These are phyloP conservation scores for Blastomyces silverae DNA, from an alignment of 2,329 filamentous ascomycete species.

Conservation along the genomic window DNA sequence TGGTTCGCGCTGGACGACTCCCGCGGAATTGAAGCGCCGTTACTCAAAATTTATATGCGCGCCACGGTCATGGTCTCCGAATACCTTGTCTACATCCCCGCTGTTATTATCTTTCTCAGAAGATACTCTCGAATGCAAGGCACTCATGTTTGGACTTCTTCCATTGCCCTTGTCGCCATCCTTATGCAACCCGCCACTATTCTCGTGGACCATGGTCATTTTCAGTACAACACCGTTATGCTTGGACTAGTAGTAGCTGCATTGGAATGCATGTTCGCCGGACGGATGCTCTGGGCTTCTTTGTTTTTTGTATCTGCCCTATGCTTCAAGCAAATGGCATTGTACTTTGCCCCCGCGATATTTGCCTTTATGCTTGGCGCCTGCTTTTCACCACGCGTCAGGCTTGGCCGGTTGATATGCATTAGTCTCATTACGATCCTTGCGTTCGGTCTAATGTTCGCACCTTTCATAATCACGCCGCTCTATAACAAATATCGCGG, in stretches of 20 bases:
- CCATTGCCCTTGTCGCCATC: slow-evolving; percentile 79
- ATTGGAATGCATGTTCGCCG: slow-evolving; percentile 81
- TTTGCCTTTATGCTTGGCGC: slow-evolving; percentile 86
- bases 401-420: slow-evolving; percentile 60
- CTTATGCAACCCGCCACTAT: slow-evolving; percentile 87
- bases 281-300: slow-evolving; percentile 77
- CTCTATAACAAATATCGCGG: slow-evolving; percentile 61
- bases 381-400: slow-evolving; percentile 69
- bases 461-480: slow-evolving; percentile 67
- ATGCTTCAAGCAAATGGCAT: slow-evolving; percentile 99
- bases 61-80: slow-evolving; percentile 86
- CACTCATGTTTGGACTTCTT: slow-evolving; percentile 73
- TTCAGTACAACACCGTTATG: slow-evolving; percentile 99
- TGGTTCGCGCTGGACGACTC: slow-evolving; percentile 88
- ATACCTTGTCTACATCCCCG: slow-evolving; percentile 82
- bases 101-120: slow-evolving; percentile 75
- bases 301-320: slow-evolving; percentile 89
- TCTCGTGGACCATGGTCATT: slow-evolving; percentile 89
- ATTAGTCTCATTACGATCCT: slow-evolving; percentile 67
- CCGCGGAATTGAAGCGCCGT: slow-evolving; percentile 69
- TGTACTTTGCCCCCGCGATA: slow-evolving; percentile 91
- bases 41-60: slow-evolving; percentile 91
- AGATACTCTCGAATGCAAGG: slow-evolving; percentile 69
- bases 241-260: slow-evolving; percentile 80
- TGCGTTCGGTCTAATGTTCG: slow-evolving; percentile 67